Percentiles rank a stretch among this genome's conserved stretches.
These are phyloP conservation scores for Fraxinus floribunda DNA, from an alignment of 305 asterid species.

Conservation along the genomic window DNA sequence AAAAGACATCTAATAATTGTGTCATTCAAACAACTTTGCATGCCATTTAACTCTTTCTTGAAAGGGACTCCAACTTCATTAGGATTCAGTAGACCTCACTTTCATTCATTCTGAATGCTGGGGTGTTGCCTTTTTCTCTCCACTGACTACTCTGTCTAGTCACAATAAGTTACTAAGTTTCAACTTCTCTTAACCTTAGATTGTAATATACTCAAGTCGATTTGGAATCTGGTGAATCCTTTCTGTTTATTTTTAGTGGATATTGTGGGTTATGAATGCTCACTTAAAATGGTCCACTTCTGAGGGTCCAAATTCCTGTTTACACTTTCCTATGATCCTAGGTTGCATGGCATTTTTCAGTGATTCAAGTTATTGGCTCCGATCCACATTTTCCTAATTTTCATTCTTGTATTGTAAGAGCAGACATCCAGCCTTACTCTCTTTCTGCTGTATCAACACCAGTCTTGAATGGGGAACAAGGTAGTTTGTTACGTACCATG, in stretches of 20 bases:
- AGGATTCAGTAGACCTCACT: not conserved
- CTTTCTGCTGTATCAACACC: slow-evolving; percentile 45
- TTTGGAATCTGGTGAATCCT: not conserved
- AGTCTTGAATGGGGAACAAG: slow-evolving; percentile 38
- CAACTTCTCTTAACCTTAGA: not conserved
- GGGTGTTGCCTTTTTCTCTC: not conserved
- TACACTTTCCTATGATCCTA: not conserved
- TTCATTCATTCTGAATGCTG: not conserved
- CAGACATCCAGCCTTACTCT: slow-evolving; percentile 27
- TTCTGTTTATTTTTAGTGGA: not conserved
- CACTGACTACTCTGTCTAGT: not conserved
- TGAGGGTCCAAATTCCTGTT: not conserved
- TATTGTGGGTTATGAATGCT: not conserved
- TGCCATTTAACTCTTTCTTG: not conserved
- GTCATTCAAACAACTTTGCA: not conserved
- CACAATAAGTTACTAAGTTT: not conserved
- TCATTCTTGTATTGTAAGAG: not conserved
- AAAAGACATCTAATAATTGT: not conserved
- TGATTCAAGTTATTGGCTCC: not conserved
- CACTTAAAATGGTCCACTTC: not conserved
- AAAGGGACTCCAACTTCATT: not conserved
- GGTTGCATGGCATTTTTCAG: not conserved
- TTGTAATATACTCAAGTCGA: not conserved
- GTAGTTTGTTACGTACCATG: slow-evolving; percentile 30
- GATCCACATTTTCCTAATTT: not conserved